phyloP scores from a whole-genome alignment of 1,284 basidiomycete species.

The Phellopilus nigrolimitatus region DNA sequence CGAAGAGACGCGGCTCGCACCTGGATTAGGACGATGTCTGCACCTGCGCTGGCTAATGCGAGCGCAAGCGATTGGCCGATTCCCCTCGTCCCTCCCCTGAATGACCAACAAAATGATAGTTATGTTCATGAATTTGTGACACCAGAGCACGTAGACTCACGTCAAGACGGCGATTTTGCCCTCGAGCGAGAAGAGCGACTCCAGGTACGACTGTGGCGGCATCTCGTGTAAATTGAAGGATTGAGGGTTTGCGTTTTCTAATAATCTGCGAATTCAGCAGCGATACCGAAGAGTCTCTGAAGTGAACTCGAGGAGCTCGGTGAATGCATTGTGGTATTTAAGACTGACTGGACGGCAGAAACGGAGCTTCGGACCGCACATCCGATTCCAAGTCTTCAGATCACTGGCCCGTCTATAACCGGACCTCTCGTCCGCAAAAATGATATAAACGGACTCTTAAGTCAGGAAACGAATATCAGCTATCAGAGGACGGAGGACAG shows the following conservation, averaged over 20 bases:
- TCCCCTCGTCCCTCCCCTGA: constrained; percentile 24
- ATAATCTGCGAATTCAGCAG: not conserved
- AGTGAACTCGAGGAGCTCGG: not conserved
- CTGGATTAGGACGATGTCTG: constrained; percentile 20
- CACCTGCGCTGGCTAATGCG: constrained; percentile 23
- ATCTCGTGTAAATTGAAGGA: not conserved
- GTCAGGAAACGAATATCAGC: too few species aligned
- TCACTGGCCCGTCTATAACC: constrained; percentile 2
- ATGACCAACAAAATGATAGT: not conserved
- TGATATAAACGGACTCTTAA: too few species aligned
- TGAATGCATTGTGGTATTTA: constrained; percentile 2
- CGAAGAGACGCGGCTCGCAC: not conserved
- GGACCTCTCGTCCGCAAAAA: too few species aligned
- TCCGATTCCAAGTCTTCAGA: not conserved
- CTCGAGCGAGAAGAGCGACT: constrained; percentile 16
- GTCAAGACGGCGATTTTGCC: constrained; percentile 16
- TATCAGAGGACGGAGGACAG: too few species aligned
- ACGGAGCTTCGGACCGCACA: not conserved
- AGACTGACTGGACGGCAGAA: not conserved
- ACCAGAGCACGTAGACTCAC: not conserved
- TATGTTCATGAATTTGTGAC: not conserved
- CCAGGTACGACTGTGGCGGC: constrained; percentile 14
- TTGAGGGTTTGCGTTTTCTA: too few species aligned
- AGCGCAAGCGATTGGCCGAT: constrained; percentile 18
- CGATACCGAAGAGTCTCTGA: not conserved